phyloP scores from a whole-genome alignment of 768 basidiomycete species.

The Mrakia gelida region DNA sequence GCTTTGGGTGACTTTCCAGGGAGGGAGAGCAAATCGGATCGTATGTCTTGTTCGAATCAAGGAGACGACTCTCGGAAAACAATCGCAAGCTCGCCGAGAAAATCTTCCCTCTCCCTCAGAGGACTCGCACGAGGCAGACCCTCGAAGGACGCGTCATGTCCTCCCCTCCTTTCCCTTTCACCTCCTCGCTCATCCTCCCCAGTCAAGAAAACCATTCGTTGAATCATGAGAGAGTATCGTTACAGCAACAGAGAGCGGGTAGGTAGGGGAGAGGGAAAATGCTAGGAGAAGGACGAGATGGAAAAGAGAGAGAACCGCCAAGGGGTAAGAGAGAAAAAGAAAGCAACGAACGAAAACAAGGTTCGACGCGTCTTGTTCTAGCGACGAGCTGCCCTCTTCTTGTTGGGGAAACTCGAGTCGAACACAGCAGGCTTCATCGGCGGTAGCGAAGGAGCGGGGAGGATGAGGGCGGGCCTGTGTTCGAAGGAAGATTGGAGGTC shows the following conservation, averaged over 20 bases:
- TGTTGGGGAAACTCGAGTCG: slow-evolving; percentile 28
- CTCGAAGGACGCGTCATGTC: neutral
- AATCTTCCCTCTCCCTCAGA: neutral
- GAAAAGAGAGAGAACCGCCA: neutral
- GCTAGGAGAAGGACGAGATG: neutral
- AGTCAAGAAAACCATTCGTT: too few relatives aligned
- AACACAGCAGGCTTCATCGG: slow-evolving; percentile 20
- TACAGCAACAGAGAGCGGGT: neutral
- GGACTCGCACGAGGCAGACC: neutral
- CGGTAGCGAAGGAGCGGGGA: slow-evolving; percentile 23
- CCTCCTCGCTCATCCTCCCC: neutral
- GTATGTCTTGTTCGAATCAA: too few relatives aligned
- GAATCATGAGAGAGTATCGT: slow-evolving; percentile 4
- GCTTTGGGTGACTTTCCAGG: too few relatives aligned
- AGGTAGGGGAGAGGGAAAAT: neutral
- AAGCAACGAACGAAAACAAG: neutral
- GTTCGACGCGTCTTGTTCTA: neutral
- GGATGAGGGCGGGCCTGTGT: slow-evolving; percentile 27
- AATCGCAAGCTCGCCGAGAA: too few relatives aligned
- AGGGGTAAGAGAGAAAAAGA: neutral
- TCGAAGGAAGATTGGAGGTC: neutral
- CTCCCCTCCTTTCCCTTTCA: too few relatives aligned
- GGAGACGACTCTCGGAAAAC: too few relatives aligned
- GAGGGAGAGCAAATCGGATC: too few relatives aligned
- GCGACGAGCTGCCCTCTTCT: slow-evolving; percentile 8